Base-by-base conservation (phyloP, 2,329 filamentous ascomycete species). In the Diplocarpon mali region DNA sequence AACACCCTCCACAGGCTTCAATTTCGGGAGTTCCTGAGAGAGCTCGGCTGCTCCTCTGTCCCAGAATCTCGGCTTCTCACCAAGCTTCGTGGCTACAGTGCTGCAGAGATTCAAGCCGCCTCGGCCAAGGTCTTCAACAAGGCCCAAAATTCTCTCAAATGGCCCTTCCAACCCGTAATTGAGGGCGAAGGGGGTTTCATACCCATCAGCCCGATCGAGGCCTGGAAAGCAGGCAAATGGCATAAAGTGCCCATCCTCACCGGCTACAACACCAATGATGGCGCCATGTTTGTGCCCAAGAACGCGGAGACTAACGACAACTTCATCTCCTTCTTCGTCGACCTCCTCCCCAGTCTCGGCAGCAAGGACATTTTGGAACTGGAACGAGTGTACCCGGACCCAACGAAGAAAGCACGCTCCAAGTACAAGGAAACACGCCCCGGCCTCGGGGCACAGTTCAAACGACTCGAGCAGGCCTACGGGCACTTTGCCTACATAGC, bases 181-280 rank as follows among this genome's bases (percentile, higher is more conserved):
- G 80, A 83, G 55, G 71, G 72, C 1, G 56, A 60, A 12, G 64
- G 60, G 3, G 70, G 73, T 11, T 60, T 80, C 12, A 76, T 85
- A 42, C 67, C 70, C 2, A 66, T 70, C 20, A 63, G 72, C 10
- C 80, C 81, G 2, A 67, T 81, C 11, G 65, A 69, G n/a, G 69
- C 71, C n/a, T 82, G 76, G 76, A 59, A 66, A 20, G 64, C 69
- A 0, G 66, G 70, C 0, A 60, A 65, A 13, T 75, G 70, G 58
- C 68, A 79, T 52, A 68, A 69, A 50, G 67, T 80, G 7, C 76
- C 78, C 7, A 70, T 86, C 39, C 64, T 87, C 39, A 84, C 80
- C 0, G 82, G 82, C 7, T 86, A 79, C 66, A 80, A 79, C 61
- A 74, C 76, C 32, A 78, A 85, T 55, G 83, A 87, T 60, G 83